Conservation (phyloP, 2,329 filamentous ascomycete genomes). For the Fusarium xylarioides region DNA sequence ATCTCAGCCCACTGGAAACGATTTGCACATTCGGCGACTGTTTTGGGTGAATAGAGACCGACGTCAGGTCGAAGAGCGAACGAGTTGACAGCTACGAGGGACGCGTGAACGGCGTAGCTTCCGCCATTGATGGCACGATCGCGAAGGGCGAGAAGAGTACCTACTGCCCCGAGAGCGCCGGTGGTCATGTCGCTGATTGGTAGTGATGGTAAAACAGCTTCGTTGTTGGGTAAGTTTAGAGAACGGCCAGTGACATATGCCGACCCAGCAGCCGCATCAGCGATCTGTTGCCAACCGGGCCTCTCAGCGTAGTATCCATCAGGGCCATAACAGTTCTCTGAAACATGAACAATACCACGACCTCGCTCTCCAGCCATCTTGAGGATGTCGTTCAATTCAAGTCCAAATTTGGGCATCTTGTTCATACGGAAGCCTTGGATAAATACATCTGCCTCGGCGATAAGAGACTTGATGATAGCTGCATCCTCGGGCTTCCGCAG, state of each 20-base stretch:
- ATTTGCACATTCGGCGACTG: not conserved
- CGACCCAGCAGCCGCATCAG: constrained; percentile 52
- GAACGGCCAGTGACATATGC: constrained; percentile 12
- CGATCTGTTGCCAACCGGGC: constrained; percentile 74
- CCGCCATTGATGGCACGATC: constrained; percentile 42
- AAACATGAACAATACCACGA: constrained; percentile 69
- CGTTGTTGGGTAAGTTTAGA: not conserved
- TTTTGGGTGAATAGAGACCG: constrained; percentile 1
- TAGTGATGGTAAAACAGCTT: constrained; percentile 35
- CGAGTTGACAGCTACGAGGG: not conserved
- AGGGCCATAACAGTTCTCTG: constrained; percentile 72
- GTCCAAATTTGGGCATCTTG: constrained; percentile 21
- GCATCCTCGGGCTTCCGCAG: constrained; percentile 4
- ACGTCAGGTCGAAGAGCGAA: constrained; percentile 4
- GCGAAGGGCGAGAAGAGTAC: constrained; percentile 45
- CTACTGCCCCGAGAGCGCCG: constrained; percentile 45
- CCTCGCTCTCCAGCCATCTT: constrained; percentile 50
- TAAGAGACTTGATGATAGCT: constrained; percentile 2
- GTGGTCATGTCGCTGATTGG: constrained; percentile 50
- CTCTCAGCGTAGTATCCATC: constrained; percentile 65
- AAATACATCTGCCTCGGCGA: constrained; percentile 7
- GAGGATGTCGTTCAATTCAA: constrained; percentile 9
- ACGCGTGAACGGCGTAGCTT: constrained; percentile 17
- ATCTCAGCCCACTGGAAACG: constrained; percentile 23
- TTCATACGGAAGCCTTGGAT: constrained; percentile 21